These are phyloP conservation scores for Colletotrichum sansevieriae DNA, from an alignment of 2,329 filamentous ascomycete genomes.

Conservation along the genomic window DNA sequence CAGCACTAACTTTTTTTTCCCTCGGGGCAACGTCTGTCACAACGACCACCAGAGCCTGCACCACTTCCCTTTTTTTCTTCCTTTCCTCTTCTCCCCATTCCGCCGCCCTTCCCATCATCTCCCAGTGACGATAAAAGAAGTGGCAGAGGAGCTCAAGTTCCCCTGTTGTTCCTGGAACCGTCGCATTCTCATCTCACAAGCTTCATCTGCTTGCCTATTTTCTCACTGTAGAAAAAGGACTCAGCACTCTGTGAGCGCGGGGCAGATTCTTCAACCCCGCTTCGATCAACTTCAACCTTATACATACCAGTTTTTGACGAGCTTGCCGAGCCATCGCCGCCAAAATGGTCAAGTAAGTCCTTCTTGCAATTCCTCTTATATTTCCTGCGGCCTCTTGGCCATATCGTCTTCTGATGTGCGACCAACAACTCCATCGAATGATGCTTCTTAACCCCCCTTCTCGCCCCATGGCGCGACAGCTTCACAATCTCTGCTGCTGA, in stretches of 20 bases:
- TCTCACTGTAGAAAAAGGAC: slow-evolving; percentile 38
- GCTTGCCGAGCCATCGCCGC: slow-evolving; percentile 75
- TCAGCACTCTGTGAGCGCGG: slow-evolving; percentile 43
- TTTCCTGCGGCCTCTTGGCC: not conserved
- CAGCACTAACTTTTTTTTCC: slow-evolving; percentile 43
- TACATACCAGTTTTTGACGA: slow-evolving; percentile 53
- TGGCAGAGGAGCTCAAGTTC: slow-evolving; percentile 53
- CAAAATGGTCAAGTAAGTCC: slow-evolving; percentile 99
- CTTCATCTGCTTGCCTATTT: slow-evolving; percentile 40
- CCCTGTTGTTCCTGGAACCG: slow-evolving; percentile 55
- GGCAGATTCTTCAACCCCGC: slow-evolving; percentile 57
- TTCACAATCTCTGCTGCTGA: slow-evolving; percentile 13
- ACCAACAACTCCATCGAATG: not conserved
- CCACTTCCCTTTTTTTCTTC: slow-evolving; percentile 39
- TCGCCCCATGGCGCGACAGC: not conserved
- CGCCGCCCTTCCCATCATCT: slow-evolving; percentile 40
- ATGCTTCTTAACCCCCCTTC: not conserved
- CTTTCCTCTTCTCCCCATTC: slow-evolving; percentile 32
- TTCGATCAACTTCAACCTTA: slow-evolving; percentile 51
- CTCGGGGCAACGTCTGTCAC: slow-evolving; percentile 19
- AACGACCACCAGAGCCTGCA: slow-evolving; percentile 13
- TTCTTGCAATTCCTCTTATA: slow-evolving; percentile 9
- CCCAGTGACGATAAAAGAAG: slow-evolving; percentile 56
- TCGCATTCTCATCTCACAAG: slow-evolving; percentile 44
- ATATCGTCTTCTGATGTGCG: slow-evolving; percentile 13